phyloP scores from a whole-genome alignment of 2,329 filamentous ascomycete genomes.

The Epichloe glyceriae region DNA sequence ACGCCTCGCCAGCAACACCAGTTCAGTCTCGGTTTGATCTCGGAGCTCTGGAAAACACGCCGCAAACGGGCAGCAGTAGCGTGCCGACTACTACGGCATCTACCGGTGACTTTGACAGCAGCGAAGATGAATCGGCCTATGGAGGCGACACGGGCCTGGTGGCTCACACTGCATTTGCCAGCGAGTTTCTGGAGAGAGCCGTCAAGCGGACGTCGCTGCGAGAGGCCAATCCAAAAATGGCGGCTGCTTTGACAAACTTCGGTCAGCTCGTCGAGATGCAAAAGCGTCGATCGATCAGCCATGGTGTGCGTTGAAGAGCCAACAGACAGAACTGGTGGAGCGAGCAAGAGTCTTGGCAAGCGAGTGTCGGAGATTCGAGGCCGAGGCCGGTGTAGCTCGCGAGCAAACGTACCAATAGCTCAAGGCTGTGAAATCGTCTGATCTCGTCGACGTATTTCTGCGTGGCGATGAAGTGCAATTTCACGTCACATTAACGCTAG shows the following conservation, averaged over 20 bases:
- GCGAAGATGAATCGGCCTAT: conserved; percentile 28
- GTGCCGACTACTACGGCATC: conserved; percentile 15
- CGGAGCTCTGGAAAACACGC: conserved; percentile 12
- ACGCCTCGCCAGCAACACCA: conserved; percentile 17
- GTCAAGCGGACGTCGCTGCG: conserved; percentile 34
- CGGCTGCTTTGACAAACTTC: conserved; percentile 36
- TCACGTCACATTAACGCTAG: conserved; percentile 34
- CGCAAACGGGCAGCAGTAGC: conserved; percentile 14
- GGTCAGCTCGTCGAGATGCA: conserved; percentile 40
- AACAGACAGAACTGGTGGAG: conserved; percentile 26
- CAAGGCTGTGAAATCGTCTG: conserved; percentile 24
- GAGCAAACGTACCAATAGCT: conserved; percentile 24
- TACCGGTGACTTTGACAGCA: conserved; percentile 23
- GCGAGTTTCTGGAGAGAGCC: conserved; percentile 40
- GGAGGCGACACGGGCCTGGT: conserved; percentile 36
- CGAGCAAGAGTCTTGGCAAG: conserved; percentile 26
- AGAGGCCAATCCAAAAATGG: conserved; percentile 36
- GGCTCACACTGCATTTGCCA: conserved; percentile 39
- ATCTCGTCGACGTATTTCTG: conserved; percentile 30
- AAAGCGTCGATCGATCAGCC: conserved; percentile 25
- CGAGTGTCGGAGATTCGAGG: conserved; percentile 24
- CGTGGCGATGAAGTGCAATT: conserved; percentile 35
- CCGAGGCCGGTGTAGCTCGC: conserved; percentile 21
- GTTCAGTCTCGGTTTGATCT: conserved; percentile 9
- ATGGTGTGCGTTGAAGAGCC: conserved; percentile 29